A percentile compares a stretch with the other conserved stretches of the same genome.
These are phyloP conservation scores for Trichoderma virens DNA, from an alignment of 495 filamentous ascomycete genomes.

Conservation along the genomic window DNA sequence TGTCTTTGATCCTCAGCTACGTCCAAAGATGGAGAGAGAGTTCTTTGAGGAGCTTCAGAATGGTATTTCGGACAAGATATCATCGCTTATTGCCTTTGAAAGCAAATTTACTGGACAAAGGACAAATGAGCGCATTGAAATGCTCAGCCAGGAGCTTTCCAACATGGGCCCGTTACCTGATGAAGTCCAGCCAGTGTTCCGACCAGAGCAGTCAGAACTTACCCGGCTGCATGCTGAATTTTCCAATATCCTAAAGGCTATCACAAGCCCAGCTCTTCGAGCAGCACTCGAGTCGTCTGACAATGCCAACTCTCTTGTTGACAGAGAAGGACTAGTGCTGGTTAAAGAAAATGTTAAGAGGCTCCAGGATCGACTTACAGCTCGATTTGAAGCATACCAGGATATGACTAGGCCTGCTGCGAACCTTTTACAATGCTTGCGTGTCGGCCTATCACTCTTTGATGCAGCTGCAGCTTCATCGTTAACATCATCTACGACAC, in stretches of 20 bases:
- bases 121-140: constrained; percentile 51
- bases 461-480: constrained; percentile 25
- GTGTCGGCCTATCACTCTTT: constrained; percentile 62
- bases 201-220: constrained; percentile 61
- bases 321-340: constrained; percentile 36
- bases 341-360: constrained; percentile 65
- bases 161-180: constrained; percentile 55
- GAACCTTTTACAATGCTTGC: constrained; percentile 74
- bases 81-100: constrained; percentile 59
- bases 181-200: constrained; percentile 48
- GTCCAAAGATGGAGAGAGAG: constrained; percentile 61
- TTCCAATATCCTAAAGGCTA: constrained; percentile 58
- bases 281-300: neutral
- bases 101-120: constrained; percentile 57
- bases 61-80: constrained; percentile 48
- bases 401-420: constrained; percentile 74
- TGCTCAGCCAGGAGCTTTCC: constrained; percentile 51
- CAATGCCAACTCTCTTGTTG: constrained; percentile 24
- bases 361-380: constrained; percentile 55
- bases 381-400: constrained; percentile 66
- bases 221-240: constrained; percentile 75
- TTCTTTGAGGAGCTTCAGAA: constrained; percentile 50
- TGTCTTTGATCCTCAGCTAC: constrained; percentile 77
- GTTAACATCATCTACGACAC: neutral
- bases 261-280: constrained; percentile 47